Percentiles rank a stretch among this genome's conserved stretches.
Conservation (phyloP, 306 rosid species). For the Luffa acutangula region DNA sequence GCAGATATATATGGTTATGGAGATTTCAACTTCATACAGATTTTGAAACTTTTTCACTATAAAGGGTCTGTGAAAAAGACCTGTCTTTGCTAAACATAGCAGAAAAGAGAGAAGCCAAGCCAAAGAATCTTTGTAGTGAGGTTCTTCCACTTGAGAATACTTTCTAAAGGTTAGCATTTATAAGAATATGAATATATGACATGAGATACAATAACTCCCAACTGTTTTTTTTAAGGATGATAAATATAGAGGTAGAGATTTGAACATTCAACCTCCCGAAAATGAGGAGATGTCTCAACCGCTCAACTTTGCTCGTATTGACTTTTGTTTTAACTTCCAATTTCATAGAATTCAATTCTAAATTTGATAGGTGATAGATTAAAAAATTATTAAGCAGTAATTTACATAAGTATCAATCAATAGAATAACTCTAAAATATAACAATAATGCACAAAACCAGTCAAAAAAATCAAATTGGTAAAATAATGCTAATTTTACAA, state of each 20-base stretch:
- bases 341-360: too few relatives aligned
- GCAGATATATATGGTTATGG: background rate
- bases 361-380: too few relatives aligned
- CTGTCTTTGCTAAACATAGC: background rate
- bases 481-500: too few relatives aligned
- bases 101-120: background rate
- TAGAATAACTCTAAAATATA: too few relatives aligned
- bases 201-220: background rate
- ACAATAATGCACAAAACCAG: too few relatives aligned
- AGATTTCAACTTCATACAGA: background rate
- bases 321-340: too few relatives aligned
- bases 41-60: background rate
- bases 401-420: too few relatives aligned
- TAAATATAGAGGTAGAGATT: background rate
- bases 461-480: too few relatives aligned
- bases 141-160: background rate
- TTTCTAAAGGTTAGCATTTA: background rate
- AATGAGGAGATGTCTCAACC: too few relatives aligned
- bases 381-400: too few relatives aligned
- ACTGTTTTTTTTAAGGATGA: background rate
- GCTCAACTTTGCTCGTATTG: too few relatives aligned
- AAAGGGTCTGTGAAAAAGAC: background rate
- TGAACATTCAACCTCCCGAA: too few relatives aligned
- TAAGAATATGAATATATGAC: background rate
- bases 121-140: background rate